These are phyloP conservation scores for Trypanosoma boissoni DNA, from an alignment of 208 protist genomes.

Conservation along the genomic window DNA sequence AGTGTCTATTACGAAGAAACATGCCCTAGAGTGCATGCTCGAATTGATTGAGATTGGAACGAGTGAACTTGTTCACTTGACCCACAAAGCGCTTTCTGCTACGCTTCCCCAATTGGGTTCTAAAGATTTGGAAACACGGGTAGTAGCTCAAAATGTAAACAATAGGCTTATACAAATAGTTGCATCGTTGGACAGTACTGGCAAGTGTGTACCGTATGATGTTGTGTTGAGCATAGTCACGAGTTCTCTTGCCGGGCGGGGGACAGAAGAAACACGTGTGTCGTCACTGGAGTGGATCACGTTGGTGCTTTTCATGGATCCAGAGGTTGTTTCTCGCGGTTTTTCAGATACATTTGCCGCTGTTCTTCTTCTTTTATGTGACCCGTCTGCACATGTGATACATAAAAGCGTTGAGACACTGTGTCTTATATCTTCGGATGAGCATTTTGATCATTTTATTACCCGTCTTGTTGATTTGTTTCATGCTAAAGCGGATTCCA, in stretches of 20 bases:
- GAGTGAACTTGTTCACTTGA: conserved; percentile 20
- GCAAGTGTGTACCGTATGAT: conserved; percentile 19
- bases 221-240: conserved; percentile 17
- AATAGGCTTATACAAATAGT: conserved; percentile 27
- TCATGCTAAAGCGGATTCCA: conserved; percentile 24
- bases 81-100: conserved; percentile 5
- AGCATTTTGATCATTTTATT: conserved; percentile 37
- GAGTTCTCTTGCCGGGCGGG: conserved; percentile 10
- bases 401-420: conserved; percentile 45
- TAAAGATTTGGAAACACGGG: conserved; percentile 23
- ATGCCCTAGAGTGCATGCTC: conserved; percentile 25
- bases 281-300: conserved; percentile 58
- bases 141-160: conserved; percentile 35
- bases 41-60: conserved; percentile 24
- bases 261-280: conserved; percentile 45
- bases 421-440: conserved; percentile 36
- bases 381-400: conserved; percentile 38
- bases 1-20: conserved; percentile 9
- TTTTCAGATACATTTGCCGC: conserved; percentile 29
- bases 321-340: conserved; percentile 18
- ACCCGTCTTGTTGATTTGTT: conserved; percentile 19
- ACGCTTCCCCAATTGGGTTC: conserved; percentile 28
- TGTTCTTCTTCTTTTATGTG: conserved; percentile 35
- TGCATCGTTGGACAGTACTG: neutral
- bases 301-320: conserved; percentile 32